Evolutionary conservation across 2,329 filamentous ascomycete species (phyloP), one percentile per base, ranked within the genome.

Genomic region (Trichophyton mentagrophytes): DNA sequence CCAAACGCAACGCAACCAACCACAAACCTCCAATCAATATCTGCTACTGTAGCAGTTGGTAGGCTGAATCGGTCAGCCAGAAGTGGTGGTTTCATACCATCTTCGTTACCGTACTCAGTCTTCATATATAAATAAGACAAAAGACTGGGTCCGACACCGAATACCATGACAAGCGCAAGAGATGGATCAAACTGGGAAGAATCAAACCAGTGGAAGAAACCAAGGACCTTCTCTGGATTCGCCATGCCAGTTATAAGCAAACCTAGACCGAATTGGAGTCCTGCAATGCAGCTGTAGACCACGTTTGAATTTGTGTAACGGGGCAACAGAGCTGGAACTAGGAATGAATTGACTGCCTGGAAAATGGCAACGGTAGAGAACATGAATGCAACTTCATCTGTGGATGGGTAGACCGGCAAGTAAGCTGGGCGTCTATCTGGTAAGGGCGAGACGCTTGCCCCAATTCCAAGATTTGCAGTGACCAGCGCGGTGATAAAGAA

Each of bases 201-300:
- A 5, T 78, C 73, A 5, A 76, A 74, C 17, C 76, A 68, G 33
- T 72, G 72, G 57, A 82, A 78, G 67, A 82, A 82, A 0, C 77
- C 70, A 15, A 78, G 67, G 1, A 81, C 78, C 65, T 82, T 82
- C 0, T 70, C 69, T 0, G 79, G 74, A 30, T 77, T 71, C 0
- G 78, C 73, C 79, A 82, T 81, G 15, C 78, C 78, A 2, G 76
- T 76, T 51, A 81, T 74, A 36, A 79, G 69, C 2, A 82, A 72
- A 1, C 80, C 80, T 0, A 80, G 70, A 1, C 77, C 79, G 57
- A 81, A 81, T 59, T 80, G 71, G 1, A 80, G 64, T 2, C 80
- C 80, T 0, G 77, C 72, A 42, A 79, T 69, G 61, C 77, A 77
- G 5, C 74, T 71, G 30, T 75, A 77, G 1, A 73, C 65, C 0